Evolutionary conservation across 371 early-diverging fungal species (phyloP), one percentile per base, ranked within the genome.

Genomic region (Mortierella sp.): DNA sequence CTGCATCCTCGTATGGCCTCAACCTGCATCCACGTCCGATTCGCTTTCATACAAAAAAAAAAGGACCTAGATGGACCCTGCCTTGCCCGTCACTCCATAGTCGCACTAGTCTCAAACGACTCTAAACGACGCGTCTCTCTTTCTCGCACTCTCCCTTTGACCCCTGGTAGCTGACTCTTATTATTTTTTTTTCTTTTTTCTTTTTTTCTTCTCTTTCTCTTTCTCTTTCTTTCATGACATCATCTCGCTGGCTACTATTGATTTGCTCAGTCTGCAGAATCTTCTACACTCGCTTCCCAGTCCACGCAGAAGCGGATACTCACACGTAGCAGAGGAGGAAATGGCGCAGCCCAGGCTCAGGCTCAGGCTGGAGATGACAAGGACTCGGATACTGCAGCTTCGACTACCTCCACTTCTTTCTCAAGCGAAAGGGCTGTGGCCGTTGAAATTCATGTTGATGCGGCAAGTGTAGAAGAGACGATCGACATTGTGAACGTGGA

Each of bases 401-500:
- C n/a, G 50, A 50, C 37, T 37, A 37, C 37, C 37, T 9, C 9
- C 37, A 37, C 37, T 37, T 37, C 37, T 37, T 5, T 5, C 37
- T 37, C 37, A 4, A 53, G 21, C 53, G 53, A 19, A 4, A 53
- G 9, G 26, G 53, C 53, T 23, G 53, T 26, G 2, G 53, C 53
- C 12, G 12, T 23, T 53, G 53, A 9, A 12, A 26, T 26, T 9
- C 6, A 16, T 18, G 9, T 23, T 9, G 9, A 12, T 4, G 21
- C 21, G 9, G 21, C 21, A 4, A 23, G 1, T 43, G 51, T 25
- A 0, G 75, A 74, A 2, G 75, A 74, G 26, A 56, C 68, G n/a
- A 72, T 77, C 28, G 79, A 77, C 29, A 68, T 77, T 18, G 79
- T 72, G 46, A 69, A 56, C 19, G 37, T 72, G 11, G 79, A 77